These are phyloP conservation scores for Annulohypoxylon maeteangense DNA, from an alignment of 495 filamentous ascomycete species.

Conservation along the genomic window DNA sequence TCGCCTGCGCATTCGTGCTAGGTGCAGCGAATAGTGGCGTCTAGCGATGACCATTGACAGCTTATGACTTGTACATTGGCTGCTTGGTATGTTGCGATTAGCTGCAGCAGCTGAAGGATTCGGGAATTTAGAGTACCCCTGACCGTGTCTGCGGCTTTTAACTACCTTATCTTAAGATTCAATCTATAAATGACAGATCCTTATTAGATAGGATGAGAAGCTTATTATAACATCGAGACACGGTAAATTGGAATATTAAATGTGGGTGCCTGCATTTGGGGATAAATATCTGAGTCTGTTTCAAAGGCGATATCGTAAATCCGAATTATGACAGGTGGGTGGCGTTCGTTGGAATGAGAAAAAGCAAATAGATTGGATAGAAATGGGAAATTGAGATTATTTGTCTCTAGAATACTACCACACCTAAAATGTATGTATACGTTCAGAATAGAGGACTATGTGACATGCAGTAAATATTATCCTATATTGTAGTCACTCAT, in stretches of 20 bases:
- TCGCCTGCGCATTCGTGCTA: constrained; percentile 11
- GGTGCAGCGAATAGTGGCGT: constrained; percentile 28
- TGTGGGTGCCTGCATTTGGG: background rate
- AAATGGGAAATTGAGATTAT: background rate
- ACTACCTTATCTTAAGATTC: background rate
- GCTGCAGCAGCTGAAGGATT: constrained; percentile 12
- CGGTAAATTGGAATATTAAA: background rate
- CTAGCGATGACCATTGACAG: background rate
- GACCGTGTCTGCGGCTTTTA: background rate
- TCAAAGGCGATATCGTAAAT: background rate
- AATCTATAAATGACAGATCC: background rate
- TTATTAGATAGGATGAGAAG: background rate
- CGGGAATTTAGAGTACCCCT: background rate
- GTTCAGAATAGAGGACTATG: too few species aligned
- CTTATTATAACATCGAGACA: background rate
- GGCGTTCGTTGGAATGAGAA: constrained; percentile 10
- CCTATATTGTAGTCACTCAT: background rate
- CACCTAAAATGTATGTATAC: background rate
- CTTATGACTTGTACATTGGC: background rate
- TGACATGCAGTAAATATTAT: background rate
- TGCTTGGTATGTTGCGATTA: constrained; percentile 3
- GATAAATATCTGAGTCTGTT: background rate
- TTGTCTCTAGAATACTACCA: background rate
- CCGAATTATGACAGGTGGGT: background rate
- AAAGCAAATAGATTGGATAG: constrained; percentile 2